phyloP scores from a whole-genome alignment of 768 basidiomycete species.

The Gymnopilus junonius region DNA sequence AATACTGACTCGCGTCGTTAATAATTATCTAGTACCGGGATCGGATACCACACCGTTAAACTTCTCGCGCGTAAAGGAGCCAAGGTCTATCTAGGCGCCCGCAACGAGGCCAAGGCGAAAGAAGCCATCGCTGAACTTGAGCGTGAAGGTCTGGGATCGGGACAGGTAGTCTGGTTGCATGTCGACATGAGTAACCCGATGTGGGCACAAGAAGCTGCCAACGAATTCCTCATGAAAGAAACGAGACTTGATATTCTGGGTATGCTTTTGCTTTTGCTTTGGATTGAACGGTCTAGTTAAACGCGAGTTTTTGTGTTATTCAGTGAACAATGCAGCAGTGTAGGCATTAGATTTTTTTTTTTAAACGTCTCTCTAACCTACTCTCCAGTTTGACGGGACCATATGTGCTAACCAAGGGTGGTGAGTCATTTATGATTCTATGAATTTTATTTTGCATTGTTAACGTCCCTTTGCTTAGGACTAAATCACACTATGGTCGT shows the following conservation, averaged over 20 bases:
- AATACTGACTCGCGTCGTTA: background rate
- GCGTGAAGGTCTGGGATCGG: constrained; percentile 28
- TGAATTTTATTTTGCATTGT: background rate
- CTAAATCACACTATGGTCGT: constrained; percentile 22
- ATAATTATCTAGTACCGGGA: constrained; percentile 23
- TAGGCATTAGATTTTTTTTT: background rate
- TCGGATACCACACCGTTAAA: constrained; percentile 49
- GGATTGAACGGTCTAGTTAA: background rate
- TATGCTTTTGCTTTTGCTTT: background rate
- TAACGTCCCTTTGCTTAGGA: constrained; percentile 4
- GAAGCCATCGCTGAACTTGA: constrained; percentile 28
- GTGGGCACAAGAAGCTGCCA: constrained; percentile 37
- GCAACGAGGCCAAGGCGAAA: constrained; percentile 24
- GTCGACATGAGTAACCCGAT: constrained; percentile 45
- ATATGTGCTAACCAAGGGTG: constrained; percentile 27
- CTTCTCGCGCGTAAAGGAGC: constrained; percentile 28
- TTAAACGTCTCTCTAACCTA: background rate
- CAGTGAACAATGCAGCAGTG: constrained; percentile 33
- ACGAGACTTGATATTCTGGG: constrained; percentile 31
- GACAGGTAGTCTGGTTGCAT: constrained; percentile 45
- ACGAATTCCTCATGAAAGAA: constrained; percentile 47
- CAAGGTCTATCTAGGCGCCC: constrained; percentile 30
- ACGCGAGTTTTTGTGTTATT: background rate
- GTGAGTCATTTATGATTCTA: constrained; percentile 9
- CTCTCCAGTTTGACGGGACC: constrained; percentile 19